phyloP scores from a whole-genome alignment of 768 basidiomycete species.

The Xanthoconium purpureum region DNA sequence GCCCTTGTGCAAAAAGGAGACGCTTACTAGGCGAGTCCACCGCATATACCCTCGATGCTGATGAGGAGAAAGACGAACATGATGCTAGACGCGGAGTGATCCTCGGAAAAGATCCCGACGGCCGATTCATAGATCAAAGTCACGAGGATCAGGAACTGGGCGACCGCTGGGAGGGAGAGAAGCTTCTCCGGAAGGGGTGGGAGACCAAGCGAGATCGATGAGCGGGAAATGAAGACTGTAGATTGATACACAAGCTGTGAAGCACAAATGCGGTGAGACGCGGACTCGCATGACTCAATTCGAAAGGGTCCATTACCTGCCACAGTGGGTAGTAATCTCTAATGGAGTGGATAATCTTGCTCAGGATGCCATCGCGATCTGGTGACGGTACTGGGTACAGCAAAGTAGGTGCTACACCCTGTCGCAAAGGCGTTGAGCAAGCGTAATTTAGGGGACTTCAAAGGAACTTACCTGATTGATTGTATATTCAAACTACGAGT shows the following conservation, averaged over 20 bases:
- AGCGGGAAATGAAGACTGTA: constrained; percentile 91
- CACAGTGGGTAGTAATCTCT: constrained; percentile 95
- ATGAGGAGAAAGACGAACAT: constrained; percentile 71
- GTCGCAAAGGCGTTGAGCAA: not conserved
- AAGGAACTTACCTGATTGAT: constrained; percentile 70
- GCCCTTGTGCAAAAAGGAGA: not conserved
- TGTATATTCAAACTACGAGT: constrained; percentile 79
- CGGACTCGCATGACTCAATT: not conserved
- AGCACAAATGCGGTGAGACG: constrained; percentile 2
- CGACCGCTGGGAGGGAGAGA: constrained; percentile 71
- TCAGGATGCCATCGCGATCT: constrained; percentile 58
- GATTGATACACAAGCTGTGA: constrained; percentile 78
- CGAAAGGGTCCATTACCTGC: constrained; percentile 54
- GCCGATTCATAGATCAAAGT: constrained; percentile 65
- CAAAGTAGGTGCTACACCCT: constrained; percentile 89
- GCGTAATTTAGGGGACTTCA: not conserved
- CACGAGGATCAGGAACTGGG: constrained; percentile 65
- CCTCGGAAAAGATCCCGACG: constrained; percentile 57
- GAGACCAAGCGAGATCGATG: constrained; percentile 81
- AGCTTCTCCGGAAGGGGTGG: constrained; percentile 70
- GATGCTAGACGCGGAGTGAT: constrained; percentile 47
- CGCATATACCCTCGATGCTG: constrained; percentile 86
- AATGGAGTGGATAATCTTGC: constrained; percentile 75
- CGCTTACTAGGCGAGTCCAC: constrained; percentile 85
- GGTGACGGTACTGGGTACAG: constrained; percentile 79